Percentiles rank a stretch among this genome's conserved stretches.
These are phyloP conservation scores for Cordyceps fumosorosea DNA, from an alignment of 2,329 filamentous ascomycete genomes.

Conservation along the genomic window DNA sequence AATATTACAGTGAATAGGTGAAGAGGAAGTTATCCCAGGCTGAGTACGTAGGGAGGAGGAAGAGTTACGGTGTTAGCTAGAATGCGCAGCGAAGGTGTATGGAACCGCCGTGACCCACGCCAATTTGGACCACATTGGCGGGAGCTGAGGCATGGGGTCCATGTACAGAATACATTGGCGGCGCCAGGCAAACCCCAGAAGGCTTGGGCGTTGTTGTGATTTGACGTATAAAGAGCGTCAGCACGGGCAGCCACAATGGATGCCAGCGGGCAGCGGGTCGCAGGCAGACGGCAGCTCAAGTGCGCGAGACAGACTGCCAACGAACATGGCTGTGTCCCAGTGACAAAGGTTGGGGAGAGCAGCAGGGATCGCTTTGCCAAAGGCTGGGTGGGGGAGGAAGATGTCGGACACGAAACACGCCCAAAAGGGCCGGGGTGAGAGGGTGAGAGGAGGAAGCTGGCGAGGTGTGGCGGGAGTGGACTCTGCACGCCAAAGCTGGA, in stretches of 20 bases:
- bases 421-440: background rate
- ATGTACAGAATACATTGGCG: constrained; percentile 10
- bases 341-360: background rate
- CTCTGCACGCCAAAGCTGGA: constrained; percentile 9
- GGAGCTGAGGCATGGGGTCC: constrained; percentile 5
- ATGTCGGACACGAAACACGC: constrained; percentile 4
- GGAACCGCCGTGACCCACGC: constrained; percentile 8
- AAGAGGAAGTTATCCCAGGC: background rate
- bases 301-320: background rate
- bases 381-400: constrained; percentile 6
- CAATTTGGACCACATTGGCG: constrained; percentile 6
- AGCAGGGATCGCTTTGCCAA: constrained; percentile 6
- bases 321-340: constrained; percentile 12
- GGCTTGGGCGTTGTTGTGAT: background rate
- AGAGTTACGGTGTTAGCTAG: constrained; percentile 3
- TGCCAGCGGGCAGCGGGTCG: background rate
- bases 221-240: constrained; percentile 7
- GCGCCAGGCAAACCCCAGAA: constrained; percentile 10
- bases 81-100: constrained; percentile 6
- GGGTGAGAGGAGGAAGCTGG: background rate
- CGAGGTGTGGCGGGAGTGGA: constrained; percentile 10
- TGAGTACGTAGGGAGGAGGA: constrained; percentile 2
- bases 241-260: constrained; percentile 4
- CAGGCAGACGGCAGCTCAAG: background rate
- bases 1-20: background rate